A percentile compares a stretch with the other conserved stretches of the same genome.
These are phyloP conservation scores for Globisporangium barbulae DNA, from an alignment of 352 stramenopile genomes.

Conservation along the genomic window DNA sequence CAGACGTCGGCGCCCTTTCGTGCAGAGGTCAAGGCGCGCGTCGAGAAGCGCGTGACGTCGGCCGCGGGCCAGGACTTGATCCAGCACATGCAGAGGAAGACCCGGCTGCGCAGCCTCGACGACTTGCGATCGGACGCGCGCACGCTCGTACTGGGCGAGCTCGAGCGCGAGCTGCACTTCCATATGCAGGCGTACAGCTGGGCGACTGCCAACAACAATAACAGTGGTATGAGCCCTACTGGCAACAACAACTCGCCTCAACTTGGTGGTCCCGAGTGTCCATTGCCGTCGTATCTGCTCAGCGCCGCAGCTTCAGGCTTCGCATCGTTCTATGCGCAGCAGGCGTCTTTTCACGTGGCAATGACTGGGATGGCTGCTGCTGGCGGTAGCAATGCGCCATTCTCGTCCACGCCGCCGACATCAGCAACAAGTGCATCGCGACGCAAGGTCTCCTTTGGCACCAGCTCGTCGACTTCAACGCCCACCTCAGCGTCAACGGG, in stretches of 20 bases:
- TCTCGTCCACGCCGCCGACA: constrained; percentile 2
- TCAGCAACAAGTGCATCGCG: background rate
- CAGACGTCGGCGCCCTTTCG: constrained; percentile 67
- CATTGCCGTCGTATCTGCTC: constrained; percentile 52
- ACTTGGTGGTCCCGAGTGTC: constrained; percentile 13
- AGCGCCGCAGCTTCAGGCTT: constrained; percentile 59
- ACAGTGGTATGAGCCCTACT: background rate
- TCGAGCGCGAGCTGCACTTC: constrained; percentile 69
- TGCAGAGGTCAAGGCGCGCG: constrained; percentile 58
- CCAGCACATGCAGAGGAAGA: constrained; percentile 86
- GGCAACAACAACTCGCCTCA: constrained; percentile 6
- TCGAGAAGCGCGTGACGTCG: constrained; percentile 76
- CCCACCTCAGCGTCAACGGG: background rate
- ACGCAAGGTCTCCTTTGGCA: constrained; percentile 7
- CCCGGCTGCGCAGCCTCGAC: constrained; percentile 63
- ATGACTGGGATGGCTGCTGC: constrained; percentile 11
- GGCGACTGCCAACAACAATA: constrained; percentile 32
- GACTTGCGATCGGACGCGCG: constrained; percentile 61
- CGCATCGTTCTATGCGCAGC: constrained; percentile 53
- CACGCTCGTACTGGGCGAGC: constrained; percentile 58
- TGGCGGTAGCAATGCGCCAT: background rate
- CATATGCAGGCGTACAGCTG: constrained; percentile 73
- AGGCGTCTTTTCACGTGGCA: constrained; percentile 34
- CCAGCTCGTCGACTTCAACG: background rate
- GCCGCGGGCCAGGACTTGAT: constrained; percentile 69